Base-by-base conservation (phyloP, 768 basidiomycete species). In the Rubroboletus satanas region DNA sequence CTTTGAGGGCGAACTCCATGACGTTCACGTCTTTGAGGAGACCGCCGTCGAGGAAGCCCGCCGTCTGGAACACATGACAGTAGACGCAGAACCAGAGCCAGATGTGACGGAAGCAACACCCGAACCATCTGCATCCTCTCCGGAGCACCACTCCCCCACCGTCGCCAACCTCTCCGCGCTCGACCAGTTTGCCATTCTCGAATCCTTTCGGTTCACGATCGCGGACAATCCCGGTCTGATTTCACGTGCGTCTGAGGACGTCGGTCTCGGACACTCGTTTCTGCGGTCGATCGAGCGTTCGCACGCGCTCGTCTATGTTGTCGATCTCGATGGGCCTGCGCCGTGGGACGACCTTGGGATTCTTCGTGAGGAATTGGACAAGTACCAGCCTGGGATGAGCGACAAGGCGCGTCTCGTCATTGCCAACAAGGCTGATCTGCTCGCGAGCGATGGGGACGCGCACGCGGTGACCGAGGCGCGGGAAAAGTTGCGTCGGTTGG, bases 201-300 rank as follows among this genome's bases (percentile, higher is more conserved):
- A 98, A 71, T 73, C 77, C 5, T 87, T 92, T 69, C 83, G 97
- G 10, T 97, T 98, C 77, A 97, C 93, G 14, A 85, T 99, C 60
- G 91, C 94, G 36, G 97, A 99, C 73, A 98, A 98, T 66, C 97
- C 97, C 0, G 97, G 97, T 8, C 83, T 98, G 43, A 85, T 98
- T 53, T 80, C 83, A 9, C 78, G 81, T 14, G 90, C 94, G 3
- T 90, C 92, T 3, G 84, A 92, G 63, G 90, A 96, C 67, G 84
- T 93, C 46, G 97, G 95, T 4, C 80, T 98, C 2, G 97, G 96
- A 0, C 93, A 98, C 71, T 88, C 90, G 1, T 98, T 98, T 77
- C 73, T 99, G 29, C 84, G 93, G 12, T 87, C 92, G 1, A 91
- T 98, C 70, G 95, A 98, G 66, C 85, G 97, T 6, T 93, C 93